These are phyloP conservation scores for Clavariopsis aquatica DNA, from an alignment of 495 filamentous ascomycete species.

Conservation along the genomic window DNA sequence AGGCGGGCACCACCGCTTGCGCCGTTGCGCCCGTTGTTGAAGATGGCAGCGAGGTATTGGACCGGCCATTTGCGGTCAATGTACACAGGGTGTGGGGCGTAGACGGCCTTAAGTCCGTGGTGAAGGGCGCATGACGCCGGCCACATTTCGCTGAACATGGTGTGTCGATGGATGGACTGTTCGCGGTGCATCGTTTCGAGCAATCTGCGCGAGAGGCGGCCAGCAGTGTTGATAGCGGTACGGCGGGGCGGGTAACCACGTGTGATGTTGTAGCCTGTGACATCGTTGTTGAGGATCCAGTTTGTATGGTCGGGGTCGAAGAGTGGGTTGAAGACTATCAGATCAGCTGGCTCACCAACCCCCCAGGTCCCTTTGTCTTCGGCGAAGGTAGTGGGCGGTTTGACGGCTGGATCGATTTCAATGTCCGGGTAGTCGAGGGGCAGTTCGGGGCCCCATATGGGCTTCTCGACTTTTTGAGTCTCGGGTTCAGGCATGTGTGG, in stretches of 20 bases:
- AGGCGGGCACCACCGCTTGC: slow-evolving; percentile 71
- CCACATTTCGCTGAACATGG: slow-evolving; percentile 97
- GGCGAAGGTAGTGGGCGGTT: slow-evolving; percentile 69
- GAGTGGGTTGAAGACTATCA: slow-evolving; percentile 90
- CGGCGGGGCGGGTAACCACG: slow-evolving; percentile 72
- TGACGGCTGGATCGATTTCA: slow-evolving; percentile 67
- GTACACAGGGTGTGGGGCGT: slow-evolving; percentile 85
- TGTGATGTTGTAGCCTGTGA: slow-evolving; percentile 81
- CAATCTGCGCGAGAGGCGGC: slow-evolving; percentile 77
- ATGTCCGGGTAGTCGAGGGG: slow-evolving; percentile 62
- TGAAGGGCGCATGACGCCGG: slow-evolving; percentile 82
- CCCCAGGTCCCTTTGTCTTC: slow-evolving; percentile 83
- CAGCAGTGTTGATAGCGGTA: slow-evolving; percentile 83
- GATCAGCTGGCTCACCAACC: slow-evolving; percentile 87
- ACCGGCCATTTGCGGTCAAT: slow-evolving; percentile 89
- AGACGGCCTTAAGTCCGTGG: slow-evolving; percentile 94
- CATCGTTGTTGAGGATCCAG: slow-evolving; percentile 84
- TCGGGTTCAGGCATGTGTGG: slow-evolving; percentile 38
- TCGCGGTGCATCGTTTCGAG: slow-evolving; percentile 88
- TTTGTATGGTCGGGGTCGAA: slow-evolving; percentile 88
- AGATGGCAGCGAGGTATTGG: slow-evolving; percentile 72
- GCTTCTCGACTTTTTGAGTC: slow-evolving; percentile 61
- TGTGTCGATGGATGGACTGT: slow-evolving; percentile 75
- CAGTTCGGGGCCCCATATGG: slow-evolving; percentile 82
- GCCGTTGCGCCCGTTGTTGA: slow-evolving; percentile 84